These are phyloP conservation scores for Echites panduratus DNA, from an alignment of 257 asterid species.

Conservation along the genomic window DNA sequence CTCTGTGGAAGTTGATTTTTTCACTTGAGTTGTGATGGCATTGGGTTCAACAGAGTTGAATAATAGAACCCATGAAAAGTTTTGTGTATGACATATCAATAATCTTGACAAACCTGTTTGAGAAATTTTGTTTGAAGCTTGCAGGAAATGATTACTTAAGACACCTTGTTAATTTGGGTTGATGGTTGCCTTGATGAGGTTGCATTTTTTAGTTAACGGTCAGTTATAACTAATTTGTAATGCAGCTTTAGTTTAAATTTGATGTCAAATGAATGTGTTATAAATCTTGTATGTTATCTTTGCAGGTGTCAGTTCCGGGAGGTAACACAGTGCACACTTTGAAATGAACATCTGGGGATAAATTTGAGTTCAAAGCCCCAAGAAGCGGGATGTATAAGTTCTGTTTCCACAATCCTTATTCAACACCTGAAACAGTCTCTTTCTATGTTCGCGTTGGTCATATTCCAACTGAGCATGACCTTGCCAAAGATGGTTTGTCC, in stretches of 20 bases:
- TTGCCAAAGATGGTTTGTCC: conserved; percentile 81
- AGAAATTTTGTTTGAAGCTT: neutral
- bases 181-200: neutral
- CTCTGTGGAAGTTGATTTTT: neutral
- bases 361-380: conserved; percentile 79
- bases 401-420: conserved; percentile 73
- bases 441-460: conserved; percentile 84
- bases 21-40: neutral
- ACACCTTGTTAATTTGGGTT: neutral
- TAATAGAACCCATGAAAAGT: neutral
- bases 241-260: neutral
- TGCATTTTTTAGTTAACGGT: neutral
- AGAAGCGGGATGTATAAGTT: conserved; percentile 79
- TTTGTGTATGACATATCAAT: neutral
- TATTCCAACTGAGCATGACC: conserved; percentile 65
- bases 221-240: neutral
- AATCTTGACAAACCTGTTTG: neutral
- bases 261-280: neutral
- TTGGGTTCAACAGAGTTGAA: neutral
- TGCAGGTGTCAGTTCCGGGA: conserved; percentile 65
- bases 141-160: neutral
- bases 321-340: conserved; percentile 44
- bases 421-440: conserved; percentile 71
- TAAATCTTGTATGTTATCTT: conserved; percentile 13
- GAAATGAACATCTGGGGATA: conserved; percentile 69